phyloP scores from a whole-genome alignment of 345 rosid genomes.

The Carallia brachiata region DNA sequence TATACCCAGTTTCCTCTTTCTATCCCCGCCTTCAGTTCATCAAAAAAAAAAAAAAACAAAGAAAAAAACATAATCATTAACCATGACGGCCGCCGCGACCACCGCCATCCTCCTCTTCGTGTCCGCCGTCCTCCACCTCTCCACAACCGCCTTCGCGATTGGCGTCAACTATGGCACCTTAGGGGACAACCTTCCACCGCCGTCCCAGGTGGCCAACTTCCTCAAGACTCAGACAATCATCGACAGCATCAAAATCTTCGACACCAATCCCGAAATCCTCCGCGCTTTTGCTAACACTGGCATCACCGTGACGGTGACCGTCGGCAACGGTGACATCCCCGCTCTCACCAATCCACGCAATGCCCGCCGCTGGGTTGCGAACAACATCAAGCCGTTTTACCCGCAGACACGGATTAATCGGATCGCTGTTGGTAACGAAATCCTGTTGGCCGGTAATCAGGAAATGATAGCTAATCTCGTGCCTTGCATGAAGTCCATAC shows the following conservation, averaged over 20 bases:
- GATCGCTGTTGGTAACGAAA: slow-evolving; percentile 71
- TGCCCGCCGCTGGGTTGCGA: slow-evolving; percentile 60
- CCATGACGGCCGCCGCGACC: neutral
- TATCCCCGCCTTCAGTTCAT: neutral
- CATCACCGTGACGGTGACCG: slow-evolving; percentile 22
- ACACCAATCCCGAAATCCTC: slow-evolving; percentile 26
- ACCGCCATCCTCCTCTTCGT: slow-evolving; percentile 4
- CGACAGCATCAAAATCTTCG: slow-evolving; percentile 28
- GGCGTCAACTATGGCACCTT: slow-evolving; percentile 32
- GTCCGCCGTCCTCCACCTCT: slow-evolving; percentile 13
- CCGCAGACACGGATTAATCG: slow-evolving; percentile 65
- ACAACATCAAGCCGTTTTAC: slow-evolving; percentile 54
- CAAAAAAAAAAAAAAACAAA: neutral
- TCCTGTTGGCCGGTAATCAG: slow-evolving; percentile 40
- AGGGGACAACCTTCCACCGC: slow-evolving; percentile 29
- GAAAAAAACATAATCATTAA: neutral
- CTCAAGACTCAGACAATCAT: slow-evolving; percentile 20
- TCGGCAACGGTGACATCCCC: slow-evolving; percentile 50
- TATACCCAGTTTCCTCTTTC: too few species aligned
- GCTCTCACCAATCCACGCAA: slow-evolving; percentile 35
- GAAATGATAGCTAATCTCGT: slow-evolving; percentile 50
- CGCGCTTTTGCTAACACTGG: slow-evolving; percentile 24
- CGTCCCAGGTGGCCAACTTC: slow-evolving; percentile 30
- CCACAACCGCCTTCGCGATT: slow-evolving; percentile 15
- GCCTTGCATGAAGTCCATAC: slow-evolving; percentile 62